Percentiles rank a stretch among this genome's conserved stretches.
phyloP scores from a whole-genome alignment of 139 green algal species.

The Microglena sp. region DNA sequence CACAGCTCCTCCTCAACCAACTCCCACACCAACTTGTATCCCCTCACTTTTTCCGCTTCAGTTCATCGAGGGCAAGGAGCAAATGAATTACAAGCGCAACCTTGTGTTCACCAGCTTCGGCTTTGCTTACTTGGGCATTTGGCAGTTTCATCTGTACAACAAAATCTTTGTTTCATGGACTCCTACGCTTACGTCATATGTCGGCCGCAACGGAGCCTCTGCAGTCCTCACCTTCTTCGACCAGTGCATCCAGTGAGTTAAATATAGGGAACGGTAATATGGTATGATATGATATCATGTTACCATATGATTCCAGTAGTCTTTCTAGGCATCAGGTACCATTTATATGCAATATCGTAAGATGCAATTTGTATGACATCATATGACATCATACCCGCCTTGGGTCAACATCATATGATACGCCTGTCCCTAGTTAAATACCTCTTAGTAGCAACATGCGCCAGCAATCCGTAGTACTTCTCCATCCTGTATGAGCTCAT shows the following conservation, averaged over 20 bases:
- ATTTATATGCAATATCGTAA: no score
- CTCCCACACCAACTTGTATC: no score
- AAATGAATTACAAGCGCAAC: slow-evolving; percentile 73
- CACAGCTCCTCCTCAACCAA: no score
- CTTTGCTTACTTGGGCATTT: slow-evolving; percentile 53
- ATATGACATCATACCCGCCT: no score
- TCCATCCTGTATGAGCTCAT: no score
- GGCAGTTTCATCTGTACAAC: slow-evolving; percentile 74
- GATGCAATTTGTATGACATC: no score
- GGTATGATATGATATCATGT: no score
- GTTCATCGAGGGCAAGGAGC: slow-evolving; percentile 62
- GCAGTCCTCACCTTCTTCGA: slow-evolving; percentile 80
- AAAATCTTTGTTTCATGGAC: slow-evolving; percentile 67
- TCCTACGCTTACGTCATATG: slow-evolving; percentile 42
- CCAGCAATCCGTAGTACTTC: no score
- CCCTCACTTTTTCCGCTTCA: no score
- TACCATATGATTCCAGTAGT: not conserved
- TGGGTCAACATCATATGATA: no score
- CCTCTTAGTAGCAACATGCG: no score
- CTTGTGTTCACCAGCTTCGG: slow-evolving; percentile 70
- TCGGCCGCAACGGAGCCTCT: slow-evolving; percentile 59
- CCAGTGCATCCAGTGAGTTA: slow-evolving; percentile 64
- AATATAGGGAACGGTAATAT: not conserved
- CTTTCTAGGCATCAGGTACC: not conserved
- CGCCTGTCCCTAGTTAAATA: no score